Conservation (phyloP, 805 yeast species). For the Torulaspora maleeae region DNA sequence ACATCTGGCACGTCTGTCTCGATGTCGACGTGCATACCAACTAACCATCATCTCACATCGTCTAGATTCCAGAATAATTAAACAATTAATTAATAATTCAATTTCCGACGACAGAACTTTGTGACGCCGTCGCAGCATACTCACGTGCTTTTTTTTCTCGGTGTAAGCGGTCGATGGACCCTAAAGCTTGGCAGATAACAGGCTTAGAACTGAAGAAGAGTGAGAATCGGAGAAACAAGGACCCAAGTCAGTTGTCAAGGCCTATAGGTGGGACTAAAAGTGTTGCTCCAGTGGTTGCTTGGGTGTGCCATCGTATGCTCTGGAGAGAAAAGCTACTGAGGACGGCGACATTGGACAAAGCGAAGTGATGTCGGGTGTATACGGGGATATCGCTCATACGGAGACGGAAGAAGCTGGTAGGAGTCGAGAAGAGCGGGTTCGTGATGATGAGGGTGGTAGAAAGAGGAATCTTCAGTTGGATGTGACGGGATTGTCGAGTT, state of each 20-base stretch:
- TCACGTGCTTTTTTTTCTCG: not conserved
- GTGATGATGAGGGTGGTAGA: not conserved
- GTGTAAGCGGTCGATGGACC: not conserved
- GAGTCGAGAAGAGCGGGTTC: not conserved
- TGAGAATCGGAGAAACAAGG: not conserved
- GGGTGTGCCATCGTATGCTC: conserved; percentile 1
- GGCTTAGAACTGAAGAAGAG: not conserved
- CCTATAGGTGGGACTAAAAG: not conserved
- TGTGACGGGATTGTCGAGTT: conserved; percentile 2
- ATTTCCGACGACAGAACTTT: not conserved
- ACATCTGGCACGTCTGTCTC: conserved; percentile 70
- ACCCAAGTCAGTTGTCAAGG: not conserved
- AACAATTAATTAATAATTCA: not conserved
- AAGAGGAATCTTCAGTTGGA: conserved; percentile 2
- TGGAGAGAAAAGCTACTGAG: not conserved
- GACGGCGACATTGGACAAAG: not conserved
- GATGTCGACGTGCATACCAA: conserved; percentile 35
- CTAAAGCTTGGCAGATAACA: not conserved
- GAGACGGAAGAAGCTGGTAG: conserved; percentile 3
- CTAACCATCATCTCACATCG: not conserved
- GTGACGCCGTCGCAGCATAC: not conserved
- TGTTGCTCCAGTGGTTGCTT: not conserved
- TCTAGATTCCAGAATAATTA: not conserved
- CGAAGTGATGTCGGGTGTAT: conserved; percentile 9
- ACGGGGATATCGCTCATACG: conserved; percentile 9